Evolutionary conservation across 768 basidiomycete species (phyloP), one percentile per base, ranked within the genome.

Genomic region (Tubosaeta sp.): DNA sequence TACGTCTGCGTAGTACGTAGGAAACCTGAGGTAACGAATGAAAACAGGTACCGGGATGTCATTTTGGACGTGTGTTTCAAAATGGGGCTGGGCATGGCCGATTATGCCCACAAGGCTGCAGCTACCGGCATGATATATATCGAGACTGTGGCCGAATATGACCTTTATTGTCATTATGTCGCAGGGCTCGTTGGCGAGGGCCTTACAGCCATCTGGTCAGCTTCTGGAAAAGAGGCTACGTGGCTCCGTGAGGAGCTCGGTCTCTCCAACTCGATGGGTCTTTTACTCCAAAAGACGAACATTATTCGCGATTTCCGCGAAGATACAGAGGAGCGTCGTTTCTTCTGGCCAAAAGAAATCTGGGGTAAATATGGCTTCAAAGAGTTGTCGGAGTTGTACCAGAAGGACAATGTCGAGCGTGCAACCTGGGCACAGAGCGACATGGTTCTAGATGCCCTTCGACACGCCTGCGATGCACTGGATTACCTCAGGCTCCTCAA

Each of bases 81-180:
- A 72, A 98, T 98, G 95, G 84, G 84, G 49, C 76, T 71, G 4
- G 95, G 95, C 18, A 99, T 99, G 95, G 93, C 96, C 21, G 91
- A 95, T 69, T 98, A 87, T 63, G 85, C 91, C 1, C 90, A 90
- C 69, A 83, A 84, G 57, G 85, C 90, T 6, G 85, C 86, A 6
- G 75, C 84, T 6, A 82, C 82, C 1, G 84, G 83, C 45, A 73
- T 79, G 39, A 77, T 83, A 55, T 86, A 86, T 61, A 77, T 96
- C 48, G 79, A 82, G 40, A 83, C 86, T 6, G 71, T 93, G 47
- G 75, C 82, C 32, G 93, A 96, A 58, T 99, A 94, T 72, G 92
- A 97, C 67, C 79, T 99, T 13, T 99, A 99, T 71, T 99, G 95
- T 67, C 95, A 99, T 69, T 97, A 94, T 65, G 95, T 98, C 59